These are phyloP conservation scores for Botrytis cinerea DNA, from an alignment of 2,329 filamentous ascomycete species.

Conservation along the genomic window DNA sequence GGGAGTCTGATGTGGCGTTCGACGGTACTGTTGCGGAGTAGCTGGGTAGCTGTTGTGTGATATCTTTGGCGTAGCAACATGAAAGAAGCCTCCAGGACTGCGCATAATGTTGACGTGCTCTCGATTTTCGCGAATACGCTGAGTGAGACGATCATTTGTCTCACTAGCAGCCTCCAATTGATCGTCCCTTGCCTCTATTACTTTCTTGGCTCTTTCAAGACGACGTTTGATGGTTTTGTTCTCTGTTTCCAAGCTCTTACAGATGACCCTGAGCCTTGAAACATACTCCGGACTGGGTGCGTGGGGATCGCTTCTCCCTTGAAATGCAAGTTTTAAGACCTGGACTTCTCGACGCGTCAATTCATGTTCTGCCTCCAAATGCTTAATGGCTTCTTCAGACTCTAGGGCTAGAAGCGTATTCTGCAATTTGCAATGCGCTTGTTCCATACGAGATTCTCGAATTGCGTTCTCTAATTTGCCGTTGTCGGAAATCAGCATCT, in stretches of 20 bases:
- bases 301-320: constrained; percentile 55
- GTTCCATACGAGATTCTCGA: constrained; percentile 75
- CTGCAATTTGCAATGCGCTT: constrained; percentile 88
- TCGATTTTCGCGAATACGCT: constrained; percentile 84
- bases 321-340: constrained; percentile 72
- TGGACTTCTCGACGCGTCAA: constrained; percentile 89
- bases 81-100: constrained; percentile 69
- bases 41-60: constrained; percentile 43
- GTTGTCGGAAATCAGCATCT: constrained; percentile 57
- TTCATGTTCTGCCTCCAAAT: constrained; percentile 86
- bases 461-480: constrained; percentile 51
- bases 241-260: constrained; percentile 66
- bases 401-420: constrained; percentile 82
- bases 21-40: constrained; percentile 47
- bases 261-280: constrained; percentile 64
- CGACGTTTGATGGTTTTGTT: constrained; percentile 65
- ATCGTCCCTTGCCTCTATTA: constrained; percentile 77
- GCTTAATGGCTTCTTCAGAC: constrained; percentile 79
- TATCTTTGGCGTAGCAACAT: constrained; percentile 60
- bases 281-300: constrained; percentile 51
- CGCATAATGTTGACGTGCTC: constrained; percentile 81
- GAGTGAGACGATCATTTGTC: constrained; percentile 75
- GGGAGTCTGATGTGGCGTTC: constrained; percentile 55
- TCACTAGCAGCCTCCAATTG: constrained; percentile 70
- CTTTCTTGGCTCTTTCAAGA: constrained; percentile 71